phyloP scores from a whole-genome alignment of 495 filamentous ascomycete species.

The Annulohypoxylon bovei region DNA sequence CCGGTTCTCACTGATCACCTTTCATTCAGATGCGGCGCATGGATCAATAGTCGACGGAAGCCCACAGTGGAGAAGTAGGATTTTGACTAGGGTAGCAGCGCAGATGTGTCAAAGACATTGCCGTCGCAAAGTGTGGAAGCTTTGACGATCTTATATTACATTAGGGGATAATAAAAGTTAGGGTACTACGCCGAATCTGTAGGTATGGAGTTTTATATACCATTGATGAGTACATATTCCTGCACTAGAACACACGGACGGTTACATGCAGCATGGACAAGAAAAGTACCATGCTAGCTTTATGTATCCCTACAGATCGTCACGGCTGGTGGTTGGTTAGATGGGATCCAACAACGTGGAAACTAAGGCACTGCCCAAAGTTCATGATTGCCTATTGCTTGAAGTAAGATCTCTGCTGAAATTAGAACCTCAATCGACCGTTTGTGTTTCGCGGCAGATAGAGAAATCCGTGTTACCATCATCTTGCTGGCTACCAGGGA shows the following conservation, averaged over 20 bases:
- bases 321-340: neutral
- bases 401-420: neutral
- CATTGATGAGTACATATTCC: neutral
- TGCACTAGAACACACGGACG: neutral
- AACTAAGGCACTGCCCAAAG: neutral
- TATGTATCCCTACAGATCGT: neutral
- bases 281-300: neutral
- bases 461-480: neutral
- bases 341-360: neutral
- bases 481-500: neutral
- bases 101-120: constrained; percentile 12
- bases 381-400: constrained; percentile 2
- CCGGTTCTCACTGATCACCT: constrained; percentile 1
- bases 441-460: neutral
- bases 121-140: constrained; percentile 16
- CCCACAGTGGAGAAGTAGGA: constrained; percentile 24
- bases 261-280: neutral
- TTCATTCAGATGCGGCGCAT: neutral
- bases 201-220: neutral
- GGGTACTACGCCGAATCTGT: neutral
- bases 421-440: neutral
- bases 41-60: constrained; percentile 26
- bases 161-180: neutral
- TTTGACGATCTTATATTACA: constrained; percentile 24
- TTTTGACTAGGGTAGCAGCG: constrained; percentile 24